Percentiles rank a stretch among this genome's conserved stretches.
Conservation (phyloP, 257 asterid species). For the Ajuga chamaepitys region DNA sequence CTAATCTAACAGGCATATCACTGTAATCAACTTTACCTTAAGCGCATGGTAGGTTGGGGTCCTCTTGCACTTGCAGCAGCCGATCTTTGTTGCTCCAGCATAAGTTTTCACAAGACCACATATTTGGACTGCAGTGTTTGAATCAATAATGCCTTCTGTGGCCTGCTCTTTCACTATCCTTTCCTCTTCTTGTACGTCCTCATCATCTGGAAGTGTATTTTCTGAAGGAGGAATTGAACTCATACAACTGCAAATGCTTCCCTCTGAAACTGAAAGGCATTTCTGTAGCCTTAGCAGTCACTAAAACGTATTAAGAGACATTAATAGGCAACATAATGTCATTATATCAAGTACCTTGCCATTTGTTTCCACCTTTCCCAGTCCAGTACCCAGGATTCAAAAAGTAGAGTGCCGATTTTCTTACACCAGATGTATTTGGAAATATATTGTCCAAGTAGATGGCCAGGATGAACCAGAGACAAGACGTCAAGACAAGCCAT, state of each 20-base stretch:
- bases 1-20: neutral
- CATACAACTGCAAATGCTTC: slow-evolving; percentile 69
- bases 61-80: slow-evolving; percentile 69
- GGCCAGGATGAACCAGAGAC: slow-evolving; percentile 72
- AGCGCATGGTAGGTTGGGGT: slow-evolving; percentile 89
- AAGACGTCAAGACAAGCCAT: slow-evolving; percentile 62
- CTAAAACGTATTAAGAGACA: neutral
- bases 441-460: slow-evolving; percentile 82
- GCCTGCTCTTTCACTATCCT: slow-evolving; percentile 66
- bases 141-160: slow-evolving; percentile 43
- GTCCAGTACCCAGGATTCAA: slow-evolving; percentile 85
- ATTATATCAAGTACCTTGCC: slow-evolving; percentile 43
- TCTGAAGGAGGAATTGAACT: slow-evolving; percentile 48
- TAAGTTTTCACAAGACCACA: slow-evolving; percentile 71
- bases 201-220: slow-evolving; percentile 62
- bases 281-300: slow-evolving; percentile 11
- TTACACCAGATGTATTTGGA: slow-evolving; percentile 82
- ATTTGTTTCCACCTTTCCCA: slow-evolving; percentile 83
- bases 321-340: neutral
- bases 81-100: slow-evolving; percentile 55
- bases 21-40: slow-evolving; percentile 35
- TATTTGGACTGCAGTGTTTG: slow-evolving; percentile 69
- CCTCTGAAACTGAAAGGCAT: slow-evolving; percentile 46
- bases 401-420: slow-evolving; percentile 69
- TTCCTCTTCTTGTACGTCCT: slow-evolving; percentile 89